Percentiles rank a stretch among this genome's conserved stretches.
phyloP scores from a whole-genome alignment of 2,329 filamentous ascomycete genomes.

The Scortechinia acanthostroma region DNA sequence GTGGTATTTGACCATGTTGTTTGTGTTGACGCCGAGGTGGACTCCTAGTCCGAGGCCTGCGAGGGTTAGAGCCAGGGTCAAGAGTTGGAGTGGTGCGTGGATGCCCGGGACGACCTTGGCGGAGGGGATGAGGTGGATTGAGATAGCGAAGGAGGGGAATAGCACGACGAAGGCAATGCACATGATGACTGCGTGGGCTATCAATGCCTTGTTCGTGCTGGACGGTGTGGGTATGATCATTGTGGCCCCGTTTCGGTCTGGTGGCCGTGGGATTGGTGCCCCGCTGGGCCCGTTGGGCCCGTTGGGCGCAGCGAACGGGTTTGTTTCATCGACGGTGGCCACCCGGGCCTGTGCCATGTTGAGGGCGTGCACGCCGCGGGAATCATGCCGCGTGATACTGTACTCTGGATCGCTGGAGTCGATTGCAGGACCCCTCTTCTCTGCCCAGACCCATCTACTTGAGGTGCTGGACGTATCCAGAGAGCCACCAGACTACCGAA shows the following conservation, averaged over 20 bases:
- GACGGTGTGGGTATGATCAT: too few species aligned
- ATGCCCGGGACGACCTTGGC: not conserved
- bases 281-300: too few species aligned
- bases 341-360: constrained; percentile 39
- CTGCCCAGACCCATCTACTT: constrained; percentile 49
- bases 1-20: constrained; percentile 24
- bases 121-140: constrained; percentile 7
- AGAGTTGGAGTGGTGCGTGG: not conserved
- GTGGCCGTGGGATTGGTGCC: too few species aligned
- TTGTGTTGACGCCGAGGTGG: not conserved
- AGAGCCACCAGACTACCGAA: constrained; percentile 30
- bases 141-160: constrained; percentile 9
- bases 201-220: constrained; percentile 3
- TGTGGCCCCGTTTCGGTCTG: too few species aligned
- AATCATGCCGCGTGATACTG: constrained; percentile 39
- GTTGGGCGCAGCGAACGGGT: constrained; percentile 34
- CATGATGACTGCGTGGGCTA: constrained; percentile 9
- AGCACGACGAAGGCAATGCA: constrained; percentile 9
- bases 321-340: constrained; percentile 27
- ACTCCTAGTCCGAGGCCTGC: not conserved
- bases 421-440: constrained; percentile 38
- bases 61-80: not conserved
- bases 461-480: constrained; percentile 37
- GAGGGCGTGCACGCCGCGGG: constrained; percentile 30
- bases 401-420: constrained; percentile 25